Base-by-base conservation (phyloP, 345 rosid species). In the Bruguiera gymnorhiza region DNA sequence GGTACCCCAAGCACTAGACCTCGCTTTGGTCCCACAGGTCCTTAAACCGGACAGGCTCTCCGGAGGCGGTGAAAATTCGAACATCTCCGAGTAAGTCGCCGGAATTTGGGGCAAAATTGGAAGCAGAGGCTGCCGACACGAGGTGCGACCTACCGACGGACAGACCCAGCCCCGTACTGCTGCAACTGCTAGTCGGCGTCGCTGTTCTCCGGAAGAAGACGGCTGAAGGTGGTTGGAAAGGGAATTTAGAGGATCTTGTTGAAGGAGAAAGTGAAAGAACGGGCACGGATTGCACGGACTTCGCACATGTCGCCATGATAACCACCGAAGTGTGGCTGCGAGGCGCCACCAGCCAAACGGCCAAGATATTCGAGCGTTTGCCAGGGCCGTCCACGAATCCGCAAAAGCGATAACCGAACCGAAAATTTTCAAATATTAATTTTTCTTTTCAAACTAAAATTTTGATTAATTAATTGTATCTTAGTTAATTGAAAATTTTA, bases 21-120 rank as follows among this genome's bases (percentile, higher is more conserved):
- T 86, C 89, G 6, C 78, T 87, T 69, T 89, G 98, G 83, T 89
- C 96, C 98, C 86, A 94, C 20, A 91, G 91, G 63, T 88, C 91
- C 77, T 81, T 89, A 72, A 94, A 78, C 69, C 78, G 36, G 61
- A 94, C 87, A 0, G 84, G 85, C 51, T 86, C 71, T 0, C 90
- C 96, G 0, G 87, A 66, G 68, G 93, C 91, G 3, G 90, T 85
- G 78, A 83, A 89, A 11, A 94, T 78, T 8, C 74, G 50, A 16
- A 87, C 85, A 37, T 91, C 97, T 0, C 89, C 86, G 65, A 93
- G 89, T 31, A 73, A 26, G 11, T 86, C 89, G 2, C 79, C 83
- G 68, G 80, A 62, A 66, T 79, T 77, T 11, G 70, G 68, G 43
- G 67, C 27, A 70, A 73, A 62, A 16, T 61, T 79, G 8, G 84